Conservation (phyloP, 2,329 filamentous ascomycete genomes). For the Ambrosiella cleistominuta region DNA sequence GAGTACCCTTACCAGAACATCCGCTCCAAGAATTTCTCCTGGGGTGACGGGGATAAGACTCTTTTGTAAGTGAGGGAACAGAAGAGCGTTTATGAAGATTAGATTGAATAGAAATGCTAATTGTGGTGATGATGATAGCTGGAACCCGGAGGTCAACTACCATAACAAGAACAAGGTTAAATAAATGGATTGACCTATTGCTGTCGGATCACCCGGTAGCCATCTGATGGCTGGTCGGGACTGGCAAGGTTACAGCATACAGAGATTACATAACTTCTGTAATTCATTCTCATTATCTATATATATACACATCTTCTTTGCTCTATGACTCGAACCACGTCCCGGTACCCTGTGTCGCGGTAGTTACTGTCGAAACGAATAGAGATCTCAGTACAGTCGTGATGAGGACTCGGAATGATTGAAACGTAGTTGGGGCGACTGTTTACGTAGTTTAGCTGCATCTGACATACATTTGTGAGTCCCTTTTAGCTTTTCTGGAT, state of each 20-base stretch:
- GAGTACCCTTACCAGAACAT: conserved; percentile 99
- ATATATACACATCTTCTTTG: too few species aligned
- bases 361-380: too few species aligned
- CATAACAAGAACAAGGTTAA: conserved; percentile 72
- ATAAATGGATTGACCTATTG: conserved; percentile 9
- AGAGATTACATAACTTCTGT: too few species aligned
- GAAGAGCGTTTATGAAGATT: neutral
- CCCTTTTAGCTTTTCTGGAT: too few species aligned
- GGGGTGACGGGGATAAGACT: conserved; percentile 90
- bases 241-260: neutral
- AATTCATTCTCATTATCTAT: too few species aligned
- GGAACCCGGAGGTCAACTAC: conserved; percentile 92
- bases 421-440: too few species aligned
- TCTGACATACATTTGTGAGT: too few species aligned
- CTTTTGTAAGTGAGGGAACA: conserved; percentile 37
- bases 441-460: too few species aligned
- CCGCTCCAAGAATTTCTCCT: conserved; percentile 85
- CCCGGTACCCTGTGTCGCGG: too few species aligned
- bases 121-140: conserved; percentile 36
- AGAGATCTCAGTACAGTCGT: too few species aligned
- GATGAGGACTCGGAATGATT: too few species aligned
- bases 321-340: too few species aligned
- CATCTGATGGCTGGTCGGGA: neutral
- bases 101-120: neutral
- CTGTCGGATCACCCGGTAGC: neutral